Evolutionary conservation across 371 early-diverging fungal genomes (phyloP).

Genomic region (Circinella minor): DNA sequence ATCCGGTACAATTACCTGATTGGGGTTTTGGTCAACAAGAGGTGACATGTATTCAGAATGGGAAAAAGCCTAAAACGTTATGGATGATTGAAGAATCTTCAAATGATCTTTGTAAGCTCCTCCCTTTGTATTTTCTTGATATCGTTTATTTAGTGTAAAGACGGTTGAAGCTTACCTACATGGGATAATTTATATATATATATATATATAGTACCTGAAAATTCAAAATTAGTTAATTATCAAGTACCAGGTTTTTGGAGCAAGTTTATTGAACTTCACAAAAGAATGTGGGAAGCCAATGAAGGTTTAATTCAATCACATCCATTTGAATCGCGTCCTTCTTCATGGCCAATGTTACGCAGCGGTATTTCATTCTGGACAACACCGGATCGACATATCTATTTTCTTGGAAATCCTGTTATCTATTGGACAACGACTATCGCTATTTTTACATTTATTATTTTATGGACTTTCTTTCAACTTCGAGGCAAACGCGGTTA

Average conservation of each 20-base stretch:
- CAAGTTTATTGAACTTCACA: slow-evolving; percentile 84
- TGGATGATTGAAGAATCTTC: slow-evolving; percentile 68
- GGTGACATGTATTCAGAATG: slow-evolving; percentile 81
- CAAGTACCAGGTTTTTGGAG: slow-evolving; percentile 64
- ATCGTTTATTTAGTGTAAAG: not conserved
- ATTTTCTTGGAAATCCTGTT: slow-evolving; percentile 97
- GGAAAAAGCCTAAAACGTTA: slow-evolving; percentile 62
- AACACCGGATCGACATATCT: slow-evolving; percentile 71
- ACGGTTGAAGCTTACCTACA: too few species aligned
- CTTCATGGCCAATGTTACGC: slow-evolving; percentile 83
- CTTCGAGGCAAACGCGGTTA: slow-evolving; percentile 77
- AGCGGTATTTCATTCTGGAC: slow-evolving; percentile 94
- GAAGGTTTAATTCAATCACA: slow-evolving; percentile 83
- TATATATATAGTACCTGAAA: slow-evolving; percentile 38
- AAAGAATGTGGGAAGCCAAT: slow-evolving; percentile 84
- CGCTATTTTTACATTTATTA: slow-evolving; percentile 65
- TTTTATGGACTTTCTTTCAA: slow-evolving; percentile 65
- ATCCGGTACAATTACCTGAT: slow-evolving; percentile 82
- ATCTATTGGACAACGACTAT: slow-evolving; percentile 86
- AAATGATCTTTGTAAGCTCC: slow-evolving; percentile 50
- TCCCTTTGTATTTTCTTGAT: not conserved
- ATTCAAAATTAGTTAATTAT: slow-evolving; percentile 50
- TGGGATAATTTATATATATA: not conserved
- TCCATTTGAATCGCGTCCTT: slow-evolving; percentile 86
- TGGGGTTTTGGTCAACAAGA: slow-evolving; percentile 99